A percentile compares a stretch with the other conserved stretches of the same genome.
These are phyloP conservation scores for Daldinia loculata DNA, from an alignment of 495 filamentous ascomycete species.

Conservation along the genomic window DNA sequence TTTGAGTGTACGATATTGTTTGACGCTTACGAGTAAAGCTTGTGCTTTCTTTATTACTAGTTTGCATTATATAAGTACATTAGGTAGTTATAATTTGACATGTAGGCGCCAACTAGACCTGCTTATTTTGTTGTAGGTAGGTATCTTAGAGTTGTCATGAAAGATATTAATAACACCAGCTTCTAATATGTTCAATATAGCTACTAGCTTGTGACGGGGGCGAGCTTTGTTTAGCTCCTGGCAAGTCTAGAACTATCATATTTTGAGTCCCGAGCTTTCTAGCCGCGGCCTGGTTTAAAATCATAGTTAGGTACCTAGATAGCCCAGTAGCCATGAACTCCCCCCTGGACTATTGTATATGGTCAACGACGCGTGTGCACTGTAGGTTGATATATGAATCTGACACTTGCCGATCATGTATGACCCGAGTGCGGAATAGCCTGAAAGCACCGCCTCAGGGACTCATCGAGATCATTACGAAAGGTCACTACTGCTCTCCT, in stretches of 20 bases:
- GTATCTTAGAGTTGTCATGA: neutral
- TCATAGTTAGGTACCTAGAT: neutral
- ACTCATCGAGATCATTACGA: conserved; percentile 5
- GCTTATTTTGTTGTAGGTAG: neutral
- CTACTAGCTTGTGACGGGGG: neutral
- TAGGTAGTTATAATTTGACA: neutral
- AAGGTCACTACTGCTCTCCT: conserved; percentile 65
- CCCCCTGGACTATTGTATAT: neutral
- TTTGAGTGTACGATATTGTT: neutral
- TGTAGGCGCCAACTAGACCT: neutral
- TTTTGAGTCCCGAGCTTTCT: neutral
- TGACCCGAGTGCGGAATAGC: neutral
- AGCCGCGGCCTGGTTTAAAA: neutral
- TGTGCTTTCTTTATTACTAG: neutral
- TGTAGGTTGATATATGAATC: neutral
- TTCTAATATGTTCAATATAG: neutral
- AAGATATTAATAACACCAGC: neutral
- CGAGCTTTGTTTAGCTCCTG: neutral
- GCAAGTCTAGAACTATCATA: neutral
- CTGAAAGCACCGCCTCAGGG: neutral
- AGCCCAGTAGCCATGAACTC: neutral
- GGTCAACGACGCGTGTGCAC: neutral
- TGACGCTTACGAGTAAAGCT: neutral
- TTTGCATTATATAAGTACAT: neutral
- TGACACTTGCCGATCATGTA: conserved; percentile 2